A percentile compares a stretch with the other conserved stretches of the same genome.
Conservation (phyloP, 768 basidiomycete genomes). For the Tremella mesenterica region DNA sequence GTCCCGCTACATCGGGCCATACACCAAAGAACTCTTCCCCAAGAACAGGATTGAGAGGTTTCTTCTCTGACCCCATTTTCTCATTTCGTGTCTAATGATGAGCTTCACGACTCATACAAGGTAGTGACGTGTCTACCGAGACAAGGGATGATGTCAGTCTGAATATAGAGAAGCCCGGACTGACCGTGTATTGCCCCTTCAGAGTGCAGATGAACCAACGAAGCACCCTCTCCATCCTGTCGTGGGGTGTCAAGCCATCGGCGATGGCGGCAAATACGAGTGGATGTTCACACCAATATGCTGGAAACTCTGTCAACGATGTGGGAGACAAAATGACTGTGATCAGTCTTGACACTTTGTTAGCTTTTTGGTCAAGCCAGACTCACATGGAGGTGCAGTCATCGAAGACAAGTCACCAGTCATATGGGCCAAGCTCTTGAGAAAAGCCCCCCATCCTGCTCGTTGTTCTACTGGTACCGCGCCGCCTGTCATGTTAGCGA, state of each 20-base stretch:
- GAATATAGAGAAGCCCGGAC: constrained; percentile 1
- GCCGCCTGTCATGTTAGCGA: constrained; percentile 28
- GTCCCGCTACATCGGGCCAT: constrained; percentile 67
- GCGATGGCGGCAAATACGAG: constrained; percentile 80
- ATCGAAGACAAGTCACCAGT: constrained; percentile 70
- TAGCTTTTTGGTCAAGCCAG: not conserved
- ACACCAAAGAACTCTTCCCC: constrained; percentile 77
- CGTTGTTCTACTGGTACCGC: constrained; percentile 74
- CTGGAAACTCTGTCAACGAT: constrained; percentile 86
- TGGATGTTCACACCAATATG: constrained; percentile 95
- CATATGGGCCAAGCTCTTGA: constrained; percentile 77
- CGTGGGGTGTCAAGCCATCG: constrained; percentile 63
- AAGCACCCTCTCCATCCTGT: constrained; percentile 68
- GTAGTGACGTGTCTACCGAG: not conserved
- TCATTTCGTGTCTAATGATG: constrained; percentile 68
- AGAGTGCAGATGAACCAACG: constrained; percentile 96
- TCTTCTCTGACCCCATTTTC: constrained; percentile 94
- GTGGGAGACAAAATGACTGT: constrained; percentile 75
- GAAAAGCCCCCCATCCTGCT: constrained; percentile 77
- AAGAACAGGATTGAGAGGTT: constrained; percentile 94
- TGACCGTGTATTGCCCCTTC: constrained; percentile 64
- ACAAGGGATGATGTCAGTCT: not conserved
- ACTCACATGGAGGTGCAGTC: constrained; percentile 47
- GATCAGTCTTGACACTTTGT: not conserved
- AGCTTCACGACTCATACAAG: too few species aligned